Base-by-base conservation (phyloP, 2,329 filamentous ascomycete species). In the Botrytis aclada region DNA sequence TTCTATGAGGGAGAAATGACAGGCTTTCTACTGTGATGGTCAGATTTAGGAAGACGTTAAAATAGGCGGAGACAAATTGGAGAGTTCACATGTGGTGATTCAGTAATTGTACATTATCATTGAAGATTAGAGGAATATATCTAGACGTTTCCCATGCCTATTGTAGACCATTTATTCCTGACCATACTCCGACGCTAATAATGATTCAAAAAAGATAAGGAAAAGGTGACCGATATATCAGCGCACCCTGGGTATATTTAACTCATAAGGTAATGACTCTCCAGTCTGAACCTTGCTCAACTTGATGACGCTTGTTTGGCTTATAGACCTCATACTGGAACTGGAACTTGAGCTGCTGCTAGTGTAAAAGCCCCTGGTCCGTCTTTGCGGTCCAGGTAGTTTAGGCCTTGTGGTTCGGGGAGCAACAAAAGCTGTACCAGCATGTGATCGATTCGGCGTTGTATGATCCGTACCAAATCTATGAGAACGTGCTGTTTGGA, bases 301-400 rank as follows among this genome's bases (percentile, higher is more conserved):
- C 62, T 76, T 77, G 34, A 80, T 79, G 47, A 80, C 78, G 70
- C 79, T 80, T 14, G 75, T 73, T 56, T 80, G 77, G 64, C 77
- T 77, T 16, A 62, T 73, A 4, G 79, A 79, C 34, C 76, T 72
- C 34, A 79, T 64, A 74, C 79, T 80, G 16, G 47, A 64, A 56
- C 75, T 74, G 20, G 47, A 64, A 54, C 75, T 74, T 25, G 58
- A 72, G 56, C 63, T 76, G 32, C 74, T 77, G 32, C 69, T 74
- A 65, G 63, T 71, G 74, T 79, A 80, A 10, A 76, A 75, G 34
- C 72, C 64, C 69, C 76, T 73, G 51, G 72, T 77, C 64, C 78
- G 79, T 43, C 75, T 79, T 37, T 76, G 70, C 4, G 76, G 75
- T 34, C 75, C 76, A 7, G 76, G 76, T 5, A 77, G 47, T 3